A percentile compares a stretch with the other conserved stretches of the same genome.
These are phyloP conservation scores for Fragaria nilgerrensis DNA, from an alignment of 306 rosid genomes.

Conservation along the genomic window DNA sequence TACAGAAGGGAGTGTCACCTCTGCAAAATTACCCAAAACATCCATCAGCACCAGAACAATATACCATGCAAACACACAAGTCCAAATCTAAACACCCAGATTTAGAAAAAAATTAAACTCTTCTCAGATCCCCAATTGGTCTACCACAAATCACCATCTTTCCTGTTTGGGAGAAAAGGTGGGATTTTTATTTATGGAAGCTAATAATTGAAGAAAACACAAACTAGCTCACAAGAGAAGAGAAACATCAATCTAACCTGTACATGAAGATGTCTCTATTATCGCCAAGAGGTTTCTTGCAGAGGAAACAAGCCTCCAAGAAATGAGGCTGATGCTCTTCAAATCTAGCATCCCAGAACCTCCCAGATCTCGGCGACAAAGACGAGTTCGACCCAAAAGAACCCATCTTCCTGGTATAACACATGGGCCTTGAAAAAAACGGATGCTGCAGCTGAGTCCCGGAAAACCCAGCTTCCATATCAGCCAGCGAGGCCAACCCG, in stretches of 20 bases:
- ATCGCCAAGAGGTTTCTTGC: constrained; percentile 66
- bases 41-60: constrained; percentile 1
- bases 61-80: not conserved
- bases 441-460: constrained; percentile 32
- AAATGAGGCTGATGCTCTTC: constrained; percentile 81
- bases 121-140: not conserved
- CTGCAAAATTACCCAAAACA: constrained; percentile 34
- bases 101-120: not conserved
- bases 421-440: constrained; percentile 48
- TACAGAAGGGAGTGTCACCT: constrained; percentile 93
- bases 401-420: constrained; percentile 27
- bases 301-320: constrained; percentile 70
- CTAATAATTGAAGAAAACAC: not conserved
- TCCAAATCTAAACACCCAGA: not conserved
- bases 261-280: constrained; percentile 88
- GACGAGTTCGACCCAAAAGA: constrained; percentile 10
- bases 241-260: constrained; percentile 45
- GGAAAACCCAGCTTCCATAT: constrained; percentile 58
- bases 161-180: not conserved
- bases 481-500: constrained; percentile 46
- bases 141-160: not conserved
- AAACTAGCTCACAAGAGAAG: not conserved
- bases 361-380: constrained; percentile 60
- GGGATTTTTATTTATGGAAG: not conserved
- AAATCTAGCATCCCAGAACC: constrained; percentile 69